Percentiles rank a stretch among this genome's conserved stretches.
phyloP scores from a whole-genome alignment of 106 monocot genomes.

The Dactylorhiza incarnata region DNA sequence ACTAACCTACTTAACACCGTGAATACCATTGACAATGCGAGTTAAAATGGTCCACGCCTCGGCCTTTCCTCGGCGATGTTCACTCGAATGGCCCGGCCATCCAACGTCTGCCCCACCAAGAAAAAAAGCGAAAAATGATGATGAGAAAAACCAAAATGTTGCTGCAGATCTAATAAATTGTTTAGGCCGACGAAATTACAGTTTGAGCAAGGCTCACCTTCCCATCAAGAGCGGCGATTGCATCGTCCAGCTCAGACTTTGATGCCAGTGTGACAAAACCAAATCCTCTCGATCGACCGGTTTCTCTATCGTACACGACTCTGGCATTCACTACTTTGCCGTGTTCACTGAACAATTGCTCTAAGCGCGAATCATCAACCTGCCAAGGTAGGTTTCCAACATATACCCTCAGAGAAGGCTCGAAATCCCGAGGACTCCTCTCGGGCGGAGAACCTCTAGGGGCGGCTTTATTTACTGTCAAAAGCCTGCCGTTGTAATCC shows the following conservation, averaged over 20 bases:
- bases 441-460: conserved; percentile 61
- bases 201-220: conserved; percentile 31
- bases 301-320: conserved; percentile 75
- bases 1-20: not conserved
- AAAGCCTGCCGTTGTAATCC: conserved; percentile 55
- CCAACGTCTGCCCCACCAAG: conserved; percentile 52
- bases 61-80: conserved; percentile 69
- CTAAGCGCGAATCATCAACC: conserved; percentile 72
- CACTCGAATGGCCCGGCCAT: conserved; percentile 69
- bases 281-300: conserved; percentile 83
- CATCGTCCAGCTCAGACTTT: conserved; percentile 61
- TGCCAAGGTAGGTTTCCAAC: conserved; percentile 94
- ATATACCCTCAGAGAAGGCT: conserved; percentile 60
- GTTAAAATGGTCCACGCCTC: conserved; percentile 15
- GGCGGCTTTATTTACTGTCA: conserved; percentile 83
- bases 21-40: not conserved
- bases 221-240: conserved; percentile 92
- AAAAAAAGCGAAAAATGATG: not conserved
- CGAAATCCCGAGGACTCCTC: conserved; percentile 25
- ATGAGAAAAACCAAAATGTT: not conserved
- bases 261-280: conserved; percentile 83
- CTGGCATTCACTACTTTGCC: conserved; percentile 72
- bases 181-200: not conserved
- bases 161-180: not conserved
- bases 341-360: conserved; percentile 81